These are phyloP conservation scores for Candida yuanshanica DNA, from an alignment of 805 yeast genomes.

Conservation along the genomic window DNA sequence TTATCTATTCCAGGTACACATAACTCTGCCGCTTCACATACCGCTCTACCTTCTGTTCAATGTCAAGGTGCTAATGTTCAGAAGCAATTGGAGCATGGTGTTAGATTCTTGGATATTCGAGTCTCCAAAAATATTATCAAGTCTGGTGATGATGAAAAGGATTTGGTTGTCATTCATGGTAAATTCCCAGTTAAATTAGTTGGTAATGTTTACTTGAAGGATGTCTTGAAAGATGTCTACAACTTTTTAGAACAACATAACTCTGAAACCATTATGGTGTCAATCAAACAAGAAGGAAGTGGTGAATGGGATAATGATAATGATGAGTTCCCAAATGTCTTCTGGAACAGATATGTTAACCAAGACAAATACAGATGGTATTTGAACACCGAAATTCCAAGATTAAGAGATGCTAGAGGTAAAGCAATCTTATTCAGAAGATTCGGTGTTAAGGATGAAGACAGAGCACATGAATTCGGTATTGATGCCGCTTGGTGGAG, in stretches of 20 bases:
- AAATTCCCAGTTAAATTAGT: conserved; percentile 66
- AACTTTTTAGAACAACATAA: conserved; percentile 45
- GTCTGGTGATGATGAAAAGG: conserved; percentile 38
- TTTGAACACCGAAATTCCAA: conserved; percentile 50
- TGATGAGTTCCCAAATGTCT: conserved; percentile 59
- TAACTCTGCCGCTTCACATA: conserved; percentile 68
- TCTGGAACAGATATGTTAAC: conserved; percentile 53
- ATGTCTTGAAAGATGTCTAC: conserved; percentile 54
- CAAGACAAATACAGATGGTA: conserved; percentile 53
- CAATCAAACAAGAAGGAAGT: conserved; percentile 71
- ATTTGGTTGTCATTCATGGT: conserved; percentile 67
- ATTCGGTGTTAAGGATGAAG: conserved; percentile 54
- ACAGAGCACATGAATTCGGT: conserved; percentile 43
- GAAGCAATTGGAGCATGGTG: conserved; percentile 64
- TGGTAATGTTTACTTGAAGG: conserved; percentile 45
- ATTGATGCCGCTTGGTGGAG: conserved; percentile 64
- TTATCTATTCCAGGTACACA: conserved; percentile 82
- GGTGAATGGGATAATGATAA: conserved; percentile 55
- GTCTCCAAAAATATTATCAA: conserved; percentile 53
- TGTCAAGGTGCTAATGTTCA: conserved; percentile 61
- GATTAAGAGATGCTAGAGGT: conserved; percentile 58
- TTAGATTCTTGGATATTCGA: conserved; percentile 69
- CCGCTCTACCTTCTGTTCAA: conserved; percentile 68
- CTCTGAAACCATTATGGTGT: conserved; percentile 59
- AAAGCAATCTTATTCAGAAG: conserved; percentile 63